Percentiles rank a stretch among this genome's conserved stretches.
Conservation (phyloP, 768 basidiomycete species). For the Mycena floridula region DNA sequence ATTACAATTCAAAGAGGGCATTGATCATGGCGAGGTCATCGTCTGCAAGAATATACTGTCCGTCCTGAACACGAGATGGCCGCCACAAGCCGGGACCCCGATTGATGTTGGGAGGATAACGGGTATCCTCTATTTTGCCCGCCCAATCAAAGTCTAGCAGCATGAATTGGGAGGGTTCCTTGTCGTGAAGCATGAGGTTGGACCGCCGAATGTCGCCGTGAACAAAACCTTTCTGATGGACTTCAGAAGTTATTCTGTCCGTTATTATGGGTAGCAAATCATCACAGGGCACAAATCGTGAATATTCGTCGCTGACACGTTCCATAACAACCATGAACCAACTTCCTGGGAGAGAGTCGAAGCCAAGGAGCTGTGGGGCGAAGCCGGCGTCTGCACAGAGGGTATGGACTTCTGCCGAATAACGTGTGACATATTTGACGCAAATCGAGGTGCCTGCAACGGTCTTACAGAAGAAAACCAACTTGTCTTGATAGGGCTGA, state of each 20-base stretch:
- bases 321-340: constrained; percentile 30
- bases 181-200: constrained; percentile 22
- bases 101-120: constrained; percentile 20
- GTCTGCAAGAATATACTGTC: no score
- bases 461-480: constrained; percentile 15
- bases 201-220: constrained; percentile 24
- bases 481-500: constrained; percentile 6
- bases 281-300: no score
- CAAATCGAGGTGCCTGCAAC: constrained; percentile 11
- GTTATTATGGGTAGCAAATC: no score
- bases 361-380: constrained; percentile 20
- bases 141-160: constrained; percentile 26
- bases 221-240: constrained; percentile 21
- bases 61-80: background rate
- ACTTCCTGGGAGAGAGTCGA: constrained; percentile 20
- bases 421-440: constrained; percentile 20
- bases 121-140: constrained; percentile 13
- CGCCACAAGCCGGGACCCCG: background rate
- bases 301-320: constrained; percentile 11
- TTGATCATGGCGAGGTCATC: no score
- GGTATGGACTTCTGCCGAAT: constrained; percentile 14
- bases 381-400: constrained; percentile 11
- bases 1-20: no score
- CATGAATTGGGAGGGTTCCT: constrained; percentile 6
- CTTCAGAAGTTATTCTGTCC: no score